Evolutionary conservation across 768 basidiomycete genomes (phyloP).

Genomic region (Neoboletus subvelutipes): DNA sequence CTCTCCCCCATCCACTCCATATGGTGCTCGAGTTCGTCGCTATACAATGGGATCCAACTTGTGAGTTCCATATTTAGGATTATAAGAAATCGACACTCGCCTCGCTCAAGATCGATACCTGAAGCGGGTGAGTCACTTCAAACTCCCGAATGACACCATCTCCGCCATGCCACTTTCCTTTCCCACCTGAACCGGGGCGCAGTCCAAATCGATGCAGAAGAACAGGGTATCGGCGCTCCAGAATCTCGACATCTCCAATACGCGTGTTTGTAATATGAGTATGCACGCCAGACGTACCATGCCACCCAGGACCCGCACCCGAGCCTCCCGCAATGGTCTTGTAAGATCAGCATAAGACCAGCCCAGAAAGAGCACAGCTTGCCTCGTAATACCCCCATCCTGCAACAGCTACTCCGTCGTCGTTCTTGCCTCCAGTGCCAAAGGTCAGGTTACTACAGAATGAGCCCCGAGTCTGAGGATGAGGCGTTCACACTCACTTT

Average conservation of each 20-base stretch:
- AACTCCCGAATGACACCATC: slow-evolving; percentile 84
- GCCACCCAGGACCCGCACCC: slow-evolving; percentile 86
- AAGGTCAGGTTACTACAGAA: slow-evolving; percentile 77
- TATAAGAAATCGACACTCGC: slow-evolving; percentile 36
- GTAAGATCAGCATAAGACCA: not conserved
- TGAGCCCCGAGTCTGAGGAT: not conserved
- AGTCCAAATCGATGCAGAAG: slow-evolving; percentile 81
- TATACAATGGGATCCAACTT: slow-evolving; percentile 25
- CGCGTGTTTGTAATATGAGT: slow-evolving; percentile 93
- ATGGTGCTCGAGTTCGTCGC: slow-evolving; percentile 84
- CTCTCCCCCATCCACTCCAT: slow-evolving; percentile 80
- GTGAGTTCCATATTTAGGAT: not conserved
- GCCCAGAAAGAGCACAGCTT: slow-evolving; percentile 2
- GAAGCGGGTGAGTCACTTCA: slow-evolving; percentile 77
- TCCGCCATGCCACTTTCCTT: slow-evolving; percentile 74
- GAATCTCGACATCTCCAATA: slow-evolving; percentile 90
- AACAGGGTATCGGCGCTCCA: slow-evolving; percentile 93
- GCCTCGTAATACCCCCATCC: slow-evolving; percentile 94
- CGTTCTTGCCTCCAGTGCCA: slow-evolving; percentile 84
- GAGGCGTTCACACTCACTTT: slow-evolving; percentile 52
- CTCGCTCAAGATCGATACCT: slow-evolving; percentile 88
- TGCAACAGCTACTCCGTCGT: slow-evolving; percentile 66
- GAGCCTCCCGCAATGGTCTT: slow-evolving; percentile 91
- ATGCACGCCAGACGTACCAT: slow-evolving; percentile 91
- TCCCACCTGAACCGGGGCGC: slow-evolving; percentile 65